Evolutionary conservation across 192 early-diverging fungal species (phyloP).

Genomic region (Backusella tarrabulga): DNA sequence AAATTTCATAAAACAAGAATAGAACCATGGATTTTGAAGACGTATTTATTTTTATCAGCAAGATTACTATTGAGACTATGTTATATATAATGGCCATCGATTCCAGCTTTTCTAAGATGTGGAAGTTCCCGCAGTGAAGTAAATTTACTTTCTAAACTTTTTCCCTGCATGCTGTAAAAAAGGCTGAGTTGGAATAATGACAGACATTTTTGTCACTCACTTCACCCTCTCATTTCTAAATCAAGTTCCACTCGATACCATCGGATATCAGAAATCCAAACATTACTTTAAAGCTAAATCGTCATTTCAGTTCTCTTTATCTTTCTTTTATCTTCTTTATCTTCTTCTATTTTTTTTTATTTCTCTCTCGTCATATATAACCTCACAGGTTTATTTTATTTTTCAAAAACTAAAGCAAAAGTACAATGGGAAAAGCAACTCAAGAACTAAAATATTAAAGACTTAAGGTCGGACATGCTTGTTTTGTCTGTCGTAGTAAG

Average conservation of each 20-base stretch:
- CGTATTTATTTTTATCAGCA: neutral
- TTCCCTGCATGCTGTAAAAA: neutral
- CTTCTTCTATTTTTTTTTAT: neutral
- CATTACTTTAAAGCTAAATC: neutral
- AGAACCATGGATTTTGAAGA: neutral
- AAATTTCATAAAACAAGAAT: neutral
- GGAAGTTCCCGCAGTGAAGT: neutral
- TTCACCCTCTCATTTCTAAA: neutral
- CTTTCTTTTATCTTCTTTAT: neutral
- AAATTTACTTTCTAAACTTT: neutral
- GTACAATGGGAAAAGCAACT: neutral
- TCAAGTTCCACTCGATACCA: neutral
- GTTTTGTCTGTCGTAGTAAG: neutral
- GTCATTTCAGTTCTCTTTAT: neutral
- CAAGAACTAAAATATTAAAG: neutral
- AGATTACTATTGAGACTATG: neutral
- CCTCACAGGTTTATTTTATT: neutral
- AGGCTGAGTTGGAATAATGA: neutral
- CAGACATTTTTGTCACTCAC: neutral
- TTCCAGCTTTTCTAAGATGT: neutral
- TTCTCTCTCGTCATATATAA: neutral
- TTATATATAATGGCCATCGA: neutral
- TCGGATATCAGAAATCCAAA: neutral
- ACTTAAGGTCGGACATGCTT: conserved; percentile 11
- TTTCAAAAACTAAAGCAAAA: neutral